These are phyloP conservation scores for Punctularia strigosozonata DNA, from an alignment of 768 basidiomycete genomes.

Conservation along the genomic window DNA sequence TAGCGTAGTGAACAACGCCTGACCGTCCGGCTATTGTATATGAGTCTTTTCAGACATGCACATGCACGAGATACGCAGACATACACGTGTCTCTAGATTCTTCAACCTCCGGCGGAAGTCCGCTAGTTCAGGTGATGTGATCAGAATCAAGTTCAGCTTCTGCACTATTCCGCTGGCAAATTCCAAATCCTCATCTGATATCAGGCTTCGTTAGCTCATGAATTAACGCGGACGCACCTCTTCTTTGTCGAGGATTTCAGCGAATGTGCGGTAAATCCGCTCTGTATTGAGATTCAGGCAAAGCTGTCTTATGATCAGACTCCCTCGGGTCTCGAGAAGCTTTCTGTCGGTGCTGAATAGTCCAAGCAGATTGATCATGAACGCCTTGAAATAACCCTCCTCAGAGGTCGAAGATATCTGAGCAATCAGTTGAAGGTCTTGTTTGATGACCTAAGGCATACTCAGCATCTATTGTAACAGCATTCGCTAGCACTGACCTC, in stretches of 20 bases:
- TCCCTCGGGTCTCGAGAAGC: conserved; percentile 83
- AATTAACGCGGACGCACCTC: conserved; percentile 43
- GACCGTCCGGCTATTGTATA: conserved; percentile 72
- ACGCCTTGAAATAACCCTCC: conserved; percentile 88
- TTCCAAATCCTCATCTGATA: conserved; percentile 67
- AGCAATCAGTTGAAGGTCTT: conserved; percentile 89
- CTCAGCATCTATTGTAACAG: not conserved
- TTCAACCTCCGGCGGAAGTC: conserved; percentile 91
- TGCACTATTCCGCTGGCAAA: conserved; percentile 97
- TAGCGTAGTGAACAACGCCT: conserved; percentile 85
- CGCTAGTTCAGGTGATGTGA: conserved; percentile 90
- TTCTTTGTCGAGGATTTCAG: conserved; percentile 96
- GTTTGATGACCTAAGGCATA: conserved; percentile 71
- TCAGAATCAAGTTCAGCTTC: conserved; percentile 92
- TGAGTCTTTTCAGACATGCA: not conserved
- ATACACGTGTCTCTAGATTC: conserved; percentile 83
- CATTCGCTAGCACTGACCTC: conserved; percentile 39
- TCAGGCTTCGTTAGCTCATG: not conserved
- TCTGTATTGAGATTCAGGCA: conserved; percentile 93
- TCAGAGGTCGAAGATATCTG: conserved; percentile 95
- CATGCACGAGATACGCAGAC: conserved; percentile 13
- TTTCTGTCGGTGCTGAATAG: conserved; percentile 91
- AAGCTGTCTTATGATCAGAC: conserved; percentile 89
- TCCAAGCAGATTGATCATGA: conserved; percentile 91
- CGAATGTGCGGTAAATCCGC: conserved; percentile 88